Evolutionary conservation across 2,329 filamentous ascomycete genomes (phyloP), one percentile per base, ranked within the genome.

Genomic region (Raffaelea deltoideospora): DNA sequence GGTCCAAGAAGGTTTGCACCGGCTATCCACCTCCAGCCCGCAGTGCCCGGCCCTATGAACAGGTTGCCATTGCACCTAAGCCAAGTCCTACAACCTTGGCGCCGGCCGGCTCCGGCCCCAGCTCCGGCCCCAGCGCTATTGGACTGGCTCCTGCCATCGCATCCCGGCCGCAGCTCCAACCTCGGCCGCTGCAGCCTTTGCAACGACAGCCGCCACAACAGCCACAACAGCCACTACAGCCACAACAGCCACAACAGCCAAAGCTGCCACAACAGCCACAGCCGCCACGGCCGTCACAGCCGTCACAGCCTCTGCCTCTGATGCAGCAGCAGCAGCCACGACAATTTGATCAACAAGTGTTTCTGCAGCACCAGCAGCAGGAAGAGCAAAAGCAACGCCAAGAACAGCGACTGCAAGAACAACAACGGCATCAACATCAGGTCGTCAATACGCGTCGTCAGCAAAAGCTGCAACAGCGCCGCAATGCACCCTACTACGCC

Each of bases 11-110:
- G 47, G 47, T 47, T 14, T 81, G 76, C 53, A 58, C 63, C 22
- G 75, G 76, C 43, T 79, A 79, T 46, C 72, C 68, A n/a, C 64
- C 70, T 5, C 69, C 70, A 22, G 58, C 60, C 20, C 62, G 69
- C 31, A 56, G 60, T 39, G 58, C 58, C 24, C 55, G 61, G 29
- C 56, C 63, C 8, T 57, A 60, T 40, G 61, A 64, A 43, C 62
- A 65, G 41, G 52, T 69, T 35, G 56, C 51, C 20, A 69, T 71
- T 40, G 65, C 66, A 2, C 66, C 66, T 8, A 66, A 62, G 42
- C 65, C 63, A n/a, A n/a, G n/a, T n/a, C n/a, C n/a, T n/a, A n/a
- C n/a, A n/a, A n/a, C n/a, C n/a, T n/a, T n/a, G n/a, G n/a, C n/a
- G n/a, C 10, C 44, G 43, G 5, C 46, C 46, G 7, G 38, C 44